Evolutionary conservation across 257 asterid species (phyloP).

Genomic region (Solanum appendiculatum): DNA sequence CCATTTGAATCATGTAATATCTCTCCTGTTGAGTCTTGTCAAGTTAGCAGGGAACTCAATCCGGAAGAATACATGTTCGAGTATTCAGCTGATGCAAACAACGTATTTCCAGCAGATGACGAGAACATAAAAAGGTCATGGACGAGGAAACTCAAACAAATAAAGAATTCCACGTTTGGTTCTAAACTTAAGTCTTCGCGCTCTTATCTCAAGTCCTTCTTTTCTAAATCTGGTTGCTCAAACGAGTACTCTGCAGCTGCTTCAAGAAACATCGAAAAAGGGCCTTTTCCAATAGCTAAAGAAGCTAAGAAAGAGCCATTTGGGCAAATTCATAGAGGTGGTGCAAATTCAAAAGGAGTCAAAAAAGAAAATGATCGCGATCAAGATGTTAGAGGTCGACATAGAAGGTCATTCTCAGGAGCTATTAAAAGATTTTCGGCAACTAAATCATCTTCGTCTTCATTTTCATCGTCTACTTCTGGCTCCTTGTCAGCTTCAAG

Average conservation of each 20-base stretch:
- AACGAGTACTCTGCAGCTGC: slow-evolving; percentile 23
- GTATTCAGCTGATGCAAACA: slow-evolving; percentile 7
- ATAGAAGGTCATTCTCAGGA: slow-evolving; percentile 80
- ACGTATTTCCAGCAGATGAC: background rate
- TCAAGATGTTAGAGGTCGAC: slow-evolving; percentile 12
- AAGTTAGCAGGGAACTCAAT: slow-evolving; percentile 56
- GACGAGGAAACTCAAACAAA: slow-evolving; percentile 35
- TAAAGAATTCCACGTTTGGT: slow-evolving; percentile 28
- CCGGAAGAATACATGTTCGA: slow-evolving; percentile 34
- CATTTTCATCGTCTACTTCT: slow-evolving; percentile 14
- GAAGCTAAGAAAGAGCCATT: slow-evolving; percentile 18
- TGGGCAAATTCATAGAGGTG: slow-evolving; percentile 37
- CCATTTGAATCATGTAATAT: slow-evolving; percentile 67
- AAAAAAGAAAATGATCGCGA: slow-evolving; percentile 14
- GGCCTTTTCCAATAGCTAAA: slow-evolving; percentile 15
- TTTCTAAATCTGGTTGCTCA: slow-evolving; percentile 57
- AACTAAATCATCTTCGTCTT: slow-evolving; percentile 24
- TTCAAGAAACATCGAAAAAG: background rate
- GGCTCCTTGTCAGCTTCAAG: slow-evolving; percentile 21
- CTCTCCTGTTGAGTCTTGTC: slow-evolving; percentile 57
- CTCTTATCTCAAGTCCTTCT: slow-evolving; percentile 53
- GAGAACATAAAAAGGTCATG: slow-evolving; percentile 28
- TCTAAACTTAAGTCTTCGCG: slow-evolving; percentile 51
- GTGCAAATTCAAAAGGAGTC: background rate
- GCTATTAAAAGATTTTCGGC: slow-evolving; percentile 49